A percentile compares a stretch with the other conserved stretches of the same genome.
phyloP scores from a whole-genome alignment of 2,329 filamentous ascomycete species.

The Emericellopsis cladophorae region DNA sequence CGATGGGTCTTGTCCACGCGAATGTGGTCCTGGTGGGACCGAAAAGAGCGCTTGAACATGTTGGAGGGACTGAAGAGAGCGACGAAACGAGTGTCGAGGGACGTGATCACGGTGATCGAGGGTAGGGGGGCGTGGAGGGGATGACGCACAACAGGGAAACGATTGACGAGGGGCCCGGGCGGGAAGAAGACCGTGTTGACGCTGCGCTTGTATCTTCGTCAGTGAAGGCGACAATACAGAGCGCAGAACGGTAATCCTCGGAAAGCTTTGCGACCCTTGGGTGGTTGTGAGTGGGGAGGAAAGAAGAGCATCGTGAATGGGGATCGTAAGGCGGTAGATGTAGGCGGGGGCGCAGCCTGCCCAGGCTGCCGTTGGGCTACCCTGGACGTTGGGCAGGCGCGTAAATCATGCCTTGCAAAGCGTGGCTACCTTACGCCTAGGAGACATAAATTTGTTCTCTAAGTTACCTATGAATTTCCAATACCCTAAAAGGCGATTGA shows the following conservation, averaged over 20 bases:
- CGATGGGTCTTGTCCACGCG: constrained; percentile 82
- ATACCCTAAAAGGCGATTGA: too few relatives aligned
- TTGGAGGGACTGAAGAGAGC: constrained; percentile 32
- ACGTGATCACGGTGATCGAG: neutral
- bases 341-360: too few relatives aligned
- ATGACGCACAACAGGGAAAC: constrained; percentile 22
- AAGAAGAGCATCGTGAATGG: constrained; percentile 13
- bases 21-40: constrained; percentile 45
- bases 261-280: constrained; percentile 44
- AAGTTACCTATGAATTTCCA: too few relatives aligned
- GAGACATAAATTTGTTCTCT: too few relatives aligned
- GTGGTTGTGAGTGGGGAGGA: constrained; percentile 40
- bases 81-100: constrained; percentile 36
- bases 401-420: too few relatives aligned
- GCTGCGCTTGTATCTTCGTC: constrained; percentile 2
- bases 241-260: constrained; percentile 1
- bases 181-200: constrained; percentile 28
- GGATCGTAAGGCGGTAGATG: too few relatives aligned
- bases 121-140: constrained; percentile 15
- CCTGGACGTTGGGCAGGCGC: too few relatives aligned
- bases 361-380: too few relatives aligned
- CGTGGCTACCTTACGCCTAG: too few relatives aligned
- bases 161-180: constrained; percentile 42
- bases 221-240: constrained; percentile 4
- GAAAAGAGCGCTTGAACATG: constrained; percentile 93